Evolutionary conservation across 2,329 filamentous ascomycete species (phyloP), one percentile per base, ranked within the genome.

Genomic region (Ustulina deusta): DNA sequence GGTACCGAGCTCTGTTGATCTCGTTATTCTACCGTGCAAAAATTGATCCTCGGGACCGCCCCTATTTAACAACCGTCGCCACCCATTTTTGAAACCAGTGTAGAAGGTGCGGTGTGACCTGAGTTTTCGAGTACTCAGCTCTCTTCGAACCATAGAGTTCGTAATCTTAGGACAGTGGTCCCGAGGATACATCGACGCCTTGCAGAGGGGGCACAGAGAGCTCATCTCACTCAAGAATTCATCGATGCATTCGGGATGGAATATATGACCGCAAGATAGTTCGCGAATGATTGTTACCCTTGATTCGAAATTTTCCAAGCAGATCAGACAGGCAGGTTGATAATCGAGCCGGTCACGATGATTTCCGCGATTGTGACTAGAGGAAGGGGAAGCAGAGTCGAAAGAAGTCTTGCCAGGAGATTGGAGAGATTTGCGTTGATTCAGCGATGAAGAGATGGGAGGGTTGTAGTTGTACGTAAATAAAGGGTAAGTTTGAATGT

Each of bases 241-340:
- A 76, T 98, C 94, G 71, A 98, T 94, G 76, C 96, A 99, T 71
- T 92, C 91, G 0, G 93, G 91, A 72, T 99, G 95, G 79, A 94
- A 99, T 64, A 98, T 95, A 78, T 99, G 96, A 0, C 91, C 90
- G 74, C 96, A 99, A 0, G 93, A 89, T 2, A 98, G 84, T 79
- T 97, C 92, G 63, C 94, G 91, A 63, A 98, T 94, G 22, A 89
- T 87, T 0, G 92, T 91, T 20, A 85, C 81, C 42, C 88, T 86
- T 17, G 89, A 86, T 32, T 91, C 85, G 75, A 93, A 98, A 66
- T 93, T 89, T 62, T 93, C 92, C 0, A 97, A 85, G 76, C 96
- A 99, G 61, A 98, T 97, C n/a, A 93, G 89, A 77, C 96, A 98
- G 2, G 87, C 90, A 0, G 93, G 90, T 77, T 98, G 96, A 22